phyloP scores from a whole-genome alignment of 352 stramenopile genomes.

The Phytophthora ohioensis region DNA sequence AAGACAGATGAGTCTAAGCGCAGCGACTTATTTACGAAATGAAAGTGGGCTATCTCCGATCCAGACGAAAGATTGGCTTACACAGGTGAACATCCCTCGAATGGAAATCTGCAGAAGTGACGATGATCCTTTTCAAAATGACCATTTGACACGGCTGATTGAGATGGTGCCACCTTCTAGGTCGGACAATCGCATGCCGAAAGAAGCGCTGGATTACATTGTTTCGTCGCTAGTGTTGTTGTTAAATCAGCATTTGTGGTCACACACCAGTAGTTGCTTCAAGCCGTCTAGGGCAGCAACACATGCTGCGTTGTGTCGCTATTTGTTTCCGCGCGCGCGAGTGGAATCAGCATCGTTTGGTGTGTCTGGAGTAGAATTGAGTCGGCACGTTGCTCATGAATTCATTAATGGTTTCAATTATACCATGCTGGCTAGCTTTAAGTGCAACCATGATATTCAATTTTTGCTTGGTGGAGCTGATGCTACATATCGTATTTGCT shows the following conservation, averaged over 20 bases:
- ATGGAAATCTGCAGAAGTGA: conserved; percentile 1
- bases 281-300: not conserved
- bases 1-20: not conserved
- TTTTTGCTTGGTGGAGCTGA: not conserved
- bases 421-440: not conserved
- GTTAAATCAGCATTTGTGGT: conserved; percentile 11
- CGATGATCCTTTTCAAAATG: not conserved
- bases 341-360: not conserved
- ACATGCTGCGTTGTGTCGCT: not conserved
- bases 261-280: conserved; percentile 1
- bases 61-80: not conserved
- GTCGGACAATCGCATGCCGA: not conserved
- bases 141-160: not conserved
- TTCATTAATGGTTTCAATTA: conserved; percentile 12
- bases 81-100: not conserved
- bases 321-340: not conserved
- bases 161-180: not conserved
- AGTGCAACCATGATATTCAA: not conserved
- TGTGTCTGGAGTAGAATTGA: not conserved
- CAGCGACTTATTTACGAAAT: not conserved
- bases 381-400: not conserved
- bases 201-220: conserved; percentile 5
- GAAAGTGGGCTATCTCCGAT: not conserved
- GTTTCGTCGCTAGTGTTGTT: not conserved
- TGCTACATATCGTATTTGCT: not conserved